These are phyloP conservation scores for Podospora anserina DNA, from an alignment of 495 filamentous ascomycete genomes.

Conservation along the genomic window DNA sequence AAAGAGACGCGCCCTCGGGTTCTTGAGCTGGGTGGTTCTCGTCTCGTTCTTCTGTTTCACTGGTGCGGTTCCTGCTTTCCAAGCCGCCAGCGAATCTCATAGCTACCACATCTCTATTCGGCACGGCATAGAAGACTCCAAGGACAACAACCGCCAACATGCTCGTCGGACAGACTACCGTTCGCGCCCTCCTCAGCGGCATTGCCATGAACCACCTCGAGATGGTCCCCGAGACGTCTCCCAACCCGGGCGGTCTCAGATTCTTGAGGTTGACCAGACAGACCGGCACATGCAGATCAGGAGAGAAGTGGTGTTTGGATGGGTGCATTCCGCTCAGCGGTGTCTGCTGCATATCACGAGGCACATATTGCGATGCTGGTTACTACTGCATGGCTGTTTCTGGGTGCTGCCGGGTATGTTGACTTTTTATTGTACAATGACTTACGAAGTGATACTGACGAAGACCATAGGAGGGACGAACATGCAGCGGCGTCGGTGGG, in stretches of 20 bases:
- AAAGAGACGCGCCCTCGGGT: background rate
- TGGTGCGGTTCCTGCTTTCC: background rate
- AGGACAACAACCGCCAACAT: background rate
- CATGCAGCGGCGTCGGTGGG: slow-evolving; percentile 15
- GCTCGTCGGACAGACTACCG: background rate
- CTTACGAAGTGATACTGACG: background rate
- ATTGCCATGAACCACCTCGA: background rate
- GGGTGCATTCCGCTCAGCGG: background rate
- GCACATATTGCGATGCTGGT: slow-evolving; percentile 21
- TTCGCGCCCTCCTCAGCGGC: background rate
- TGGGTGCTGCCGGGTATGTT: slow-evolving; percentile 22
- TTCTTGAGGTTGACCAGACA: background rate
- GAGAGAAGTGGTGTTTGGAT: background rate
- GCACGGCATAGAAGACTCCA: background rate
- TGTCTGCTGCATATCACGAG: background rate
- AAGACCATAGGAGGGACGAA: slow-evolving; percentile 12
- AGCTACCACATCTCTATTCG: background rate
- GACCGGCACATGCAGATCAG: background rate
- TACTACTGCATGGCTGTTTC: slow-evolving; percentile 21
- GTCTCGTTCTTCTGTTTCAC: background rate
- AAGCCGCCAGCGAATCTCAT: background rate
- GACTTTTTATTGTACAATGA: background rate
- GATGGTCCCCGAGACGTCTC: background rate
- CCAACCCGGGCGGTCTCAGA: background rate
- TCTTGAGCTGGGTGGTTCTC: background rate